Evolutionary conservation across 257 asterid species (phyloP).

Genomic region (Solanum peruvianum): DNA sequence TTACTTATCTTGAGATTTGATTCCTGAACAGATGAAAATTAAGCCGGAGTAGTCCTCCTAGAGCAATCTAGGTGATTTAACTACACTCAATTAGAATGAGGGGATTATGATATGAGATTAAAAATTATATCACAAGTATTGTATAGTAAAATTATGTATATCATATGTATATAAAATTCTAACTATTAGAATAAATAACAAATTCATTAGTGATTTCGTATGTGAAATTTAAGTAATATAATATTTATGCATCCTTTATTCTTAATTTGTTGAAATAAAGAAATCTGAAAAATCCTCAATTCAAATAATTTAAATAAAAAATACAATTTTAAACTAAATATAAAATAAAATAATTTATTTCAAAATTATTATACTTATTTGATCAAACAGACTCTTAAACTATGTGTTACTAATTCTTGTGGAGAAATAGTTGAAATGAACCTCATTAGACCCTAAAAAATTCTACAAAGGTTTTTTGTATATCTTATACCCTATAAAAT

Average conservation of each 20-base stretch:
- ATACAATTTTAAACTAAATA: background rate
- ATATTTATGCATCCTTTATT: background rate
- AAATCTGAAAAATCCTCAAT: background rate
- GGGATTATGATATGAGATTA: background rate
- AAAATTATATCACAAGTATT: background rate
- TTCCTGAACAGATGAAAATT: background rate
- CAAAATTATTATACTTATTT: background rate
- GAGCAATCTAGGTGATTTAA: background rate
- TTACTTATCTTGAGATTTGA: background rate
- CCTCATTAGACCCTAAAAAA: background rate
- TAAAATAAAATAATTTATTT: background rate
- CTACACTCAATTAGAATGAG: background rate
- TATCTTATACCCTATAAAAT: background rate
- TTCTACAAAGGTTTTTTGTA: background rate
- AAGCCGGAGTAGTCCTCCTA: background rate
- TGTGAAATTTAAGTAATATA: background rate
- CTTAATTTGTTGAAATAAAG: background rate
- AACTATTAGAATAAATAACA: background rate
- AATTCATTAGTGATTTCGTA: background rate
- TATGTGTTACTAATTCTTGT: background rate
- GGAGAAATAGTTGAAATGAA: background rate
- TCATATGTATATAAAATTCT: background rate
- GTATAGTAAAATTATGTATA: background rate
- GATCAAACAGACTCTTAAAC: background rate
- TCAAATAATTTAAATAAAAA: background rate